Evolutionary conservation across 78 protist genomes (phyloP), one percentile per base, ranked within the genome.

Genomic region (Pigoraptor vietnamica): DNA sequence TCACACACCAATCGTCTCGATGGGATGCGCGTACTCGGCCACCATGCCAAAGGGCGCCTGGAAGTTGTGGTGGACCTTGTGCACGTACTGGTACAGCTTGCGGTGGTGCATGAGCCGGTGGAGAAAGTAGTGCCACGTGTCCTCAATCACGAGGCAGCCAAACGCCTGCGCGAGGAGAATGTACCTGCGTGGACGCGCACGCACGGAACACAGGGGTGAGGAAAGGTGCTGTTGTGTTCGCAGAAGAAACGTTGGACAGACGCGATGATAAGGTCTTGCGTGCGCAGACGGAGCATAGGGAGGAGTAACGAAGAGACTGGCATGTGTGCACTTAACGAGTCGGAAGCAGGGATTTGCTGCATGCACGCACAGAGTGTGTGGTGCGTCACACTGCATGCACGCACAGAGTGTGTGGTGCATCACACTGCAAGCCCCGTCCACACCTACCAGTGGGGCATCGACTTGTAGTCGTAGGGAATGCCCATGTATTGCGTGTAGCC

Each of bases 21-120:
- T 32, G 40, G 92, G 92, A 33, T 91, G 92, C 39, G 93, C 93
- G 84, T 91, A 91, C 82, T 81, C 88, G 34, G 93, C 88, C 9
- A n/a, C 81, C 35, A 91, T 91, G 82, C 91, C 89, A 25, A 91
- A 86, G 25, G 93, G 93, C 0, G 37, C 81, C 79, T 14, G 14
- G 40, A 36, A 37, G 36, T 36, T 24, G 40, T 91, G 93, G 84
- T 91, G 93, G 2, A 91, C 84, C 87, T 81, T 37, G 93, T 81
- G 93, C 24, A 83, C 24, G 89, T 81, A 88, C 84, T 81, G 2
- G 88, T 91, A 91, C 2, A n/a, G 9, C 37, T 0, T 0, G n/a
- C 25, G 48, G 67, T 37, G 90, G 38, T 91, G 89, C 90, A 91
- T 14, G 35, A 87, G 25, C 6, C 90, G 87, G 40, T 91, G 93